Conservation (phyloP, 306 rosid genomes). For the Quercus rubra region DNA sequence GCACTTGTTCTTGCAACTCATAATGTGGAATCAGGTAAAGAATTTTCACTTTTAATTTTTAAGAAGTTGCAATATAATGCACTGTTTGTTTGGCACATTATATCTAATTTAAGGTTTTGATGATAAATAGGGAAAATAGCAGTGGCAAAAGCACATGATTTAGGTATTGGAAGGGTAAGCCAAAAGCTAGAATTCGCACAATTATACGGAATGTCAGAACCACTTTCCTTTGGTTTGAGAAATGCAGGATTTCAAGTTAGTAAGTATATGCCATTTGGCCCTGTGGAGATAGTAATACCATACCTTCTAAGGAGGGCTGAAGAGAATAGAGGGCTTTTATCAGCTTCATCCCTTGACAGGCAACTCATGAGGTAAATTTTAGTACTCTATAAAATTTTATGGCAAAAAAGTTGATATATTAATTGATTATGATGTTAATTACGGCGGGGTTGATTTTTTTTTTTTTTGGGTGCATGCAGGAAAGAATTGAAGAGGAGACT, state of each 20-base stretch:
- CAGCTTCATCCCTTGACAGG: slow-evolving; percentile 71
- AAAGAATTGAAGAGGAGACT: slow-evolving; percentile 66
- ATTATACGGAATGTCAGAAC: slow-evolving; percentile 86
- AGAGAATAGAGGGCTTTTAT: slow-evolving; percentile 80
- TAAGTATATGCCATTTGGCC: slow-evolving; percentile 95
- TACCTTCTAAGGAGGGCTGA: slow-evolving; percentile 89
- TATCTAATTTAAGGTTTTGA: neutral
- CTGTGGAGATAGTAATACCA: slow-evolving; percentile 71
- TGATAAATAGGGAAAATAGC: slow-evolving; percentile 63
- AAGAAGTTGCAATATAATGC: neutral
- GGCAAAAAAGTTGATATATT: neutral
- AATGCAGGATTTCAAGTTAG: slow-evolving; percentile 96
- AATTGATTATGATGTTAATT: neutral
- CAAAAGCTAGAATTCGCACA: slow-evolving; percentile 85
- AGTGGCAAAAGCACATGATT: slow-evolving; percentile 61
- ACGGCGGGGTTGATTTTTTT: neutral
- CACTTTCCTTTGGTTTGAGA: slow-evolving; percentile 70
- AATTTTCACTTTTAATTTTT: neutral
- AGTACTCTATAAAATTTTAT: too few species aligned
- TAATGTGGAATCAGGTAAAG: slow-evolving; percentile 73
- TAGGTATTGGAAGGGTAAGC: slow-evolving; percentile 74
- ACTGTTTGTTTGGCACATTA: neutral
- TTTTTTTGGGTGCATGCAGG: slow-evolving; percentile 19
- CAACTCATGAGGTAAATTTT: slow-evolving; percentile 53
- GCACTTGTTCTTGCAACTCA: slow-evolving; percentile 84